Evolutionary conservation across 805 yeast species (phyloP).

Genomic region (Candida pini): DNA sequence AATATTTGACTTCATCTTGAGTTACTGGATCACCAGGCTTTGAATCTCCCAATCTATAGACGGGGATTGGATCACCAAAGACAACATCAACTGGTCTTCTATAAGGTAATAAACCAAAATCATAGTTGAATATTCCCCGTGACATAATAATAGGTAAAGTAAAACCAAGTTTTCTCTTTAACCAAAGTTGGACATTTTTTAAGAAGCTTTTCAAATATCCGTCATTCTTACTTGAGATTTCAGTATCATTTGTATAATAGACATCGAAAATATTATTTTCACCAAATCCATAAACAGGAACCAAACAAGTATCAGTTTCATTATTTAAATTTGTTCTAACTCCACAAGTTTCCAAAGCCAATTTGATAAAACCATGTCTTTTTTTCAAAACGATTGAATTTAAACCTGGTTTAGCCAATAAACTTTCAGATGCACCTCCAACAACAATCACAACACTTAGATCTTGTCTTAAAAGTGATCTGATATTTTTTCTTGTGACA

Average conservation of each 20-base stretch:
- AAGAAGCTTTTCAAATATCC: slow-evolving; percentile 31
- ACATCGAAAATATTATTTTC: slow-evolving; percentile 61
- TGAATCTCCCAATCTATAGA: slow-evolving; percentile 19
- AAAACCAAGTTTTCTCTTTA: slow-evolving; percentile 70
- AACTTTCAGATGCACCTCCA: slow-evolving; percentile 93
- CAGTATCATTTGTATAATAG: slow-evolving; percentile 23
- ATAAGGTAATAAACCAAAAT: slow-evolving; percentile 85
- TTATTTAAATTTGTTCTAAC: slow-evolving; percentile 7
- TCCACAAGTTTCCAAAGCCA: slow-evolving; percentile 60
- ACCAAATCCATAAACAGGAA: slow-evolving; percentile 89
- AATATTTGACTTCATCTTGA: slow-evolving; percentile 52
- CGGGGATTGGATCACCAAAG: slow-evolving; percentile 56
- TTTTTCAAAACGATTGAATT: slow-evolving; percentile 66
- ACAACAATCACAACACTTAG: slow-evolving; percentile 84
- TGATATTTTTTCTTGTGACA: slow-evolving; percentile 70
- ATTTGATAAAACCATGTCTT: slow-evolving; percentile 82
- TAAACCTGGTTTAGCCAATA: slow-evolving; percentile 58
- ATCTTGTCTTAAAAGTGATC: slow-evolving; percentile 54
- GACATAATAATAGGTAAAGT: slow-evolving; percentile 91
- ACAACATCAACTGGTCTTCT: slow-evolving; percentile 76
- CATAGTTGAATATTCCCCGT: slow-evolving; percentile 87
- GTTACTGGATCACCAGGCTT: slow-evolving; percentile 26
- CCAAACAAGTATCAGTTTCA: slow-evolving; percentile 65
- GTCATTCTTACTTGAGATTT: slow-evolving; percentile 12
- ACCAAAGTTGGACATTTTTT: slow-evolving; percentile 59